Evolutionary conservation across 2,329 filamentous ascomycete genomes (phyloP).

Genomic region (Verticillium tricorpus): DNA sequence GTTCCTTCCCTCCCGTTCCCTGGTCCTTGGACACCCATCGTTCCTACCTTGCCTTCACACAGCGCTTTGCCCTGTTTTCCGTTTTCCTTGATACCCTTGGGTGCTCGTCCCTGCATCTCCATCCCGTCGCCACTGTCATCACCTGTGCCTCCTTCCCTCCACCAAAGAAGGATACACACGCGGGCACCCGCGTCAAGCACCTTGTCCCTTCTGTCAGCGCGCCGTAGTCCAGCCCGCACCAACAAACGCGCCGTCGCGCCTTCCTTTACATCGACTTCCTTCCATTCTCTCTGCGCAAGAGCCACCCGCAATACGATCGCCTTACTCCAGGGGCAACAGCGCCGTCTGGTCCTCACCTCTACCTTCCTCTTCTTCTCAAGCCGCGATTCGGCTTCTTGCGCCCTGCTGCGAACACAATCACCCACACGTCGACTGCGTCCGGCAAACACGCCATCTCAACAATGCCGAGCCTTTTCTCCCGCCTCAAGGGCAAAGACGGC

Average conservation of each 20-base stretch:
- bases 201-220: not conserved
- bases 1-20: slow-evolving; percentile 3
- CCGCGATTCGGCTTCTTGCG: not conserved
- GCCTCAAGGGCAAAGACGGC: slow-evolving; percentile 72
- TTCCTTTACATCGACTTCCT: not conserved
- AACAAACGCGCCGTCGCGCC: not conserved
- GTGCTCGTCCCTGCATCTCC: not conserved
- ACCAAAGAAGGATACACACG: not conserved
- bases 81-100: slow-evolving; percentile 2
- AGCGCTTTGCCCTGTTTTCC: not conserved
- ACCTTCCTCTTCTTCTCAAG: not conserved
- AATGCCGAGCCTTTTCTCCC: slow-evolving; percentile 57
- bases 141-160: not conserved
- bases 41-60: not conserved
- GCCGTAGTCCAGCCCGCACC: not conserved
- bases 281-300: not conserved
- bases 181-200: not conserved
- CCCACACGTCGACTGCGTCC: slow-evolving; percentile 5
- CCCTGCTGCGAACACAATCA: not conserved
- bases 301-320: not conserved
- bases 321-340: not conserved
- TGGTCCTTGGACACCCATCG: slow-evolving; percentile 7
- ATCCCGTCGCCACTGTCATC: not conserved
- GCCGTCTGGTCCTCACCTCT: not conserved
- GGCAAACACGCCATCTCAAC: slow-evolving; percentile 12